These are phyloP conservation scores for Colletotrichum echinochloae DNA, from an alignment of 2,329 filamentous ascomycete species.

Conservation along the genomic window DNA sequence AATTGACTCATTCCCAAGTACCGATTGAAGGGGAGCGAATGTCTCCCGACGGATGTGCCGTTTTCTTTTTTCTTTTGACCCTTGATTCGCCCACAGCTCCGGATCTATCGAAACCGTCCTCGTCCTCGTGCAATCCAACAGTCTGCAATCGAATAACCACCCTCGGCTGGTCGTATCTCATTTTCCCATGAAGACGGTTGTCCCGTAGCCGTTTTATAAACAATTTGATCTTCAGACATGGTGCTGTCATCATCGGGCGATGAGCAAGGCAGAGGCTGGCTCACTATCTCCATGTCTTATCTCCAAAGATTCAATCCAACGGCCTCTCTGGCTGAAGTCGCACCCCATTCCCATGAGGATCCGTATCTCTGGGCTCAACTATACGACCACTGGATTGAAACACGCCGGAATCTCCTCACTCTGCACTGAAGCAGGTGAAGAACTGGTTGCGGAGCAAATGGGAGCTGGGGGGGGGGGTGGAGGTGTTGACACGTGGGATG, in stretches of 20 bases:
- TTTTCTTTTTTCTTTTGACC: neutral
- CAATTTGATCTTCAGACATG: neutral
- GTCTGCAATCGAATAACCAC: conserved; percentile 9
- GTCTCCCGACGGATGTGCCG: neutral
- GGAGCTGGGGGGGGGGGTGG: neutral
- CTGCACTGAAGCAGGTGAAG: conserved; percentile 18
- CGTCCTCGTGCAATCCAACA: neutral
- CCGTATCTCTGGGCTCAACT: neutral
- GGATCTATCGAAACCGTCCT: neutral
- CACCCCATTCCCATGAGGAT: neutral
- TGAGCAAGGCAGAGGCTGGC: neutral
- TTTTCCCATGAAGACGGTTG: conserved; percentile 1
- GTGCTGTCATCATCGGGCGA: neutral
- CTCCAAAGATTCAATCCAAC: too few species aligned
- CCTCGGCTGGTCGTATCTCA: neutral
- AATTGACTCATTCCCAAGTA: too few species aligned
- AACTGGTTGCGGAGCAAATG: conserved; percentile 20
- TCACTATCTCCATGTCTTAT: neutral
- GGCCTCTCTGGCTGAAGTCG: neutral
- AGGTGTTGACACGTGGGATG: conserved; percentile 24
- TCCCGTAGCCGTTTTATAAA: neutral
- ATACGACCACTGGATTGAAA: neutral
- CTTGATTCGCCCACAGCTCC: neutral
- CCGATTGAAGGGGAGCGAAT: neutral
- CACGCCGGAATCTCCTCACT: conserved; percentile 2